Conservation (phyloP, 1,284 basidiomycete genomes). For the Ceratobasidium sp. region DNA sequence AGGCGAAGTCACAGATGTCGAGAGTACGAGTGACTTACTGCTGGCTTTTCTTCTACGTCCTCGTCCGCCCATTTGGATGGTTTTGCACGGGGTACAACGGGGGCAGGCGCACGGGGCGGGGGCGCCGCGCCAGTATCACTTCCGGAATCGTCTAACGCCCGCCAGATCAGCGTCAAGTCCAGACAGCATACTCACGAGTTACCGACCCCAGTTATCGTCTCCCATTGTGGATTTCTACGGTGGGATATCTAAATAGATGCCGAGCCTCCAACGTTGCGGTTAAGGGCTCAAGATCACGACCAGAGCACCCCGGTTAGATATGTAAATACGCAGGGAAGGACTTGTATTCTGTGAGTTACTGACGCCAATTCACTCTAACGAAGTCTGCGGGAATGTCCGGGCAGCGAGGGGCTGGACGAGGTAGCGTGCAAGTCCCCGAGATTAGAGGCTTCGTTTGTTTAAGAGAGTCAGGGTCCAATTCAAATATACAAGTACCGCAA, state of each 20-base stretch:
- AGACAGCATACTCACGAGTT: neutral
- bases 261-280: slow-evolving; percentile 2
- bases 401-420: neutral
- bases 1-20: slow-evolving; percentile 3
- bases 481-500: neutral
- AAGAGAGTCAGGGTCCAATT: slow-evolving; percentile 6
- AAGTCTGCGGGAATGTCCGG: neutral
- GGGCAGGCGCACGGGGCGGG: slow-evolving; percentile 56
- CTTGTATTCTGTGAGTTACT: neutral
- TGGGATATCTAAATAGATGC: neutral
- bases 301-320: neutral
- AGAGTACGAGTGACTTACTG: slow-evolving; percentile 62
- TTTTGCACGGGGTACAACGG: slow-evolving; percentile 52
- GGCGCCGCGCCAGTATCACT: slow-evolving; percentile 61
- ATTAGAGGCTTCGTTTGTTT: neutral
- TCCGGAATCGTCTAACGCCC: slow-evolving; percentile 60
- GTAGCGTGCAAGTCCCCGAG: neutral
- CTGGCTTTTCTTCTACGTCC: slow-evolving; percentile 75
- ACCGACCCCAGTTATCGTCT: slow-evolving; percentile 38
- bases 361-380: neutral
- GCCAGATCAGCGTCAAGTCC: neutral
- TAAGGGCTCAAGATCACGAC: slow-evolving; percentile 4
- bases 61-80: slow-evolving; percentile 79
- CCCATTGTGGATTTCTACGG: slow-evolving; percentile 7
- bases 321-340: neutral